These are phyloP conservation scores for Cerrena zonata DNA, from an alignment of 1,284 basidiomycete genomes.

Conservation along the genomic window DNA sequence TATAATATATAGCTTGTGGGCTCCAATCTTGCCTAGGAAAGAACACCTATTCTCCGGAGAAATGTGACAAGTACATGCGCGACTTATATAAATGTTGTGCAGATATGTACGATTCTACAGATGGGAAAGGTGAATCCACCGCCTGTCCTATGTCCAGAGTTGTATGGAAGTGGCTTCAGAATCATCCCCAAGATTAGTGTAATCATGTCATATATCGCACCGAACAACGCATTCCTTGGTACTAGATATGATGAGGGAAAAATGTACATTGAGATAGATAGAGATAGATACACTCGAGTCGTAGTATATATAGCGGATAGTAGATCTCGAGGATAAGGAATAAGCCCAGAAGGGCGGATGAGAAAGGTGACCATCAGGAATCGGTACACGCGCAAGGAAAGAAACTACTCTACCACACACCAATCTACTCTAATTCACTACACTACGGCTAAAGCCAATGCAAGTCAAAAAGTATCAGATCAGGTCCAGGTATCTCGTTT, in stretches of 20 bases:
- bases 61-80: slow-evolving; percentile 48
- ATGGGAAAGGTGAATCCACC: slow-evolving; percentile 44
- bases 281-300: too few species aligned
- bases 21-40: slow-evolving; percentile 58
- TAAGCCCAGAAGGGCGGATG: too few species aligned
- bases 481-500: too few species aligned
- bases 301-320: too few species aligned
- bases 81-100: slow-evolving; percentile 57
- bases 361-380: too few species aligned
- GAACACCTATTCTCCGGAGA: slow-evolving; percentile 60
- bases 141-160: slow-evolving; percentile 56
- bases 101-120: slow-evolving; percentile 43
- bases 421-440: too few species aligned
- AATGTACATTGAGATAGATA: too few species aligned
- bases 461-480: too few species aligned
- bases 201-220: background rate
- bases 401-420: too few species aligned
- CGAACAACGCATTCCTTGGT: background rate
- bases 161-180: slow-evolving; percentile 55
- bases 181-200: slow-evolving; percentile 30
- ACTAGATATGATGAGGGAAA: background rate
- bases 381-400: too few species aligned
- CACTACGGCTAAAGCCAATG: too few species aligned
- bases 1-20: slow-evolving; percentile 44
- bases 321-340: too few species aligned